Evolutionary conservation across 1,139 yeast genomes (phyloP), one percentile per base, ranked within the genome.

Genomic region (Oligophagozyma castellii): DNA sequence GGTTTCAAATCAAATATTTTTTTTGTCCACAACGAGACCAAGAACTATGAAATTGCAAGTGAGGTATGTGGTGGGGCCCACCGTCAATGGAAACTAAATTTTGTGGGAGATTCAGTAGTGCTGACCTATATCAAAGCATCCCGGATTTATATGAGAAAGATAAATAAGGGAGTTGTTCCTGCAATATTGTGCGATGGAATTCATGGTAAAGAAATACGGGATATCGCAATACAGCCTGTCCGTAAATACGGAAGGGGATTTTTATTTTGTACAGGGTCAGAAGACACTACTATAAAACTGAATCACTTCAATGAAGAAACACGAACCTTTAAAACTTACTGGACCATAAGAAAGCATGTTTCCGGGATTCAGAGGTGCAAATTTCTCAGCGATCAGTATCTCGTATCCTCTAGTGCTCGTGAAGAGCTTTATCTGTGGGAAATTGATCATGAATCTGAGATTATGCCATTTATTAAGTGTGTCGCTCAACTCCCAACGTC

Each of bases 61-160:
- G 81, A 73, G 37, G 55, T 65, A n/a, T 89, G 96, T 52, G 96
- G 96, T 14, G 96, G 96, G 1, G 70, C 89, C 2, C 95, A 86
- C 47, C 63, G 96, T 38, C 69, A 71, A 36, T 89, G 95, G 95
- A 61, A 63, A 25, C 30, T 45, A 19, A 25, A 29, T n/a, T 24
- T 30, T 15, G 26, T 32, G 23, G 36, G 39, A 7, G 37, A 36
- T 3, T 58, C 53, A 40, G 67, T 63, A 40, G 34, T 44, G 23
- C 28, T 46, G 20, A 57, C 46, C 10, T 80, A 72, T 42, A 70
- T 77, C 13, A 72, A 75, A 46, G 71, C 78, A 22, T 61, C 72
- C 2, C 51, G 55, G 27, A 29, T 58, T 8, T 54, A 53, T 31
- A 60, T 48, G 35, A 55, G 58, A 33, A 39, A 37, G 13, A 35